Evolutionary conservation across 1,139 yeast genomes (phyloP), one percentile per base, ranked within the genome.

Genomic region (Hyphopichia buzzinii): DNA sequence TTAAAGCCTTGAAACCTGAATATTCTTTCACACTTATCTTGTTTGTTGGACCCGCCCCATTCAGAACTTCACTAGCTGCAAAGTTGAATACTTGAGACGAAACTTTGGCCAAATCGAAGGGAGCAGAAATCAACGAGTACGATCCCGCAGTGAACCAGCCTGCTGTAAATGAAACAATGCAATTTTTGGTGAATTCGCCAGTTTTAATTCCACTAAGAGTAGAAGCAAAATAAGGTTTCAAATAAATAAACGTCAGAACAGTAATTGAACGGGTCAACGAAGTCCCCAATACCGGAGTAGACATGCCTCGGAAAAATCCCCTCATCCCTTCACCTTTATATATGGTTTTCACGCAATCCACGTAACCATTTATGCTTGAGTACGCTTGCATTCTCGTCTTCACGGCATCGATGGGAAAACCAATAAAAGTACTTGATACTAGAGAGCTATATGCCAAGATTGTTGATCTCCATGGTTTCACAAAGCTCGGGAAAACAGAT

Each of bases 341-440:
- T 11, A 34, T 35, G 3, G 17, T 26, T n/a, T 19, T 29, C 4
- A 35, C 15, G 19, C 40, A 38, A 19, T 29, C 26, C 14, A 17
- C 25, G 25, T 38, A 38, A 7, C 33, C 33, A 7, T 26, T 21
- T 14, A 17, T 21, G 17, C 30, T 35, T 16, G 22, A 12, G 26
- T 38, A 38, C n/a, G 38, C 30, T 33, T 38, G 40, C 25, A 38
- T 35, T 30, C 40, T 28, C 4, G 40, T 38, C 17, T 38, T 38
- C 6, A 38, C 21, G 8, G 40, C 32, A 35, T 38, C 40, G 8
- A 38, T 21, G 11, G 40, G 40, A 19, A 35, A 38, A 3, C 38
- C 40, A 19, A 38, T 30, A 12, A 31, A 32, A 17, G 29, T 38
- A 22, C 39, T 35, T n/a, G 31, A 22, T 10, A 25, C 21, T 17